These are phyloP conservation scores for Alternaria incomplexa DNA, from an alignment of 2,329 filamentous ascomycete species.

Conservation along the genomic window DNA sequence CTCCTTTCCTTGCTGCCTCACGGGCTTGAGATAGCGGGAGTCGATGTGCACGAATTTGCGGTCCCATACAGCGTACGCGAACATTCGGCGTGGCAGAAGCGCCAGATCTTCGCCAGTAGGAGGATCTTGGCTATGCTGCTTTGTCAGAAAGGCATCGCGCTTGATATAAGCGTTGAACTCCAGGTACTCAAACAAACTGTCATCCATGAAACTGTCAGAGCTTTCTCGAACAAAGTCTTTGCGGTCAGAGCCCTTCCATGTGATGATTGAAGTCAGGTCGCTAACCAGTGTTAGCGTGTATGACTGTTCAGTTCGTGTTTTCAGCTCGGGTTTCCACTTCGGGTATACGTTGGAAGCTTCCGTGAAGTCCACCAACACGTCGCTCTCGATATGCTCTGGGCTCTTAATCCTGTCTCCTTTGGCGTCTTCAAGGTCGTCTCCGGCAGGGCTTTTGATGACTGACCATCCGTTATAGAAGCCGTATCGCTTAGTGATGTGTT, in stretches of 20 bases:
- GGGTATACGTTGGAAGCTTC: neutral
- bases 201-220: neutral
- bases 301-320: too few relatives aligned
- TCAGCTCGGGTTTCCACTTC: neutral
- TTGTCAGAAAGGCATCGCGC: neutral
- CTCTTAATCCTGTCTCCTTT: neutral
- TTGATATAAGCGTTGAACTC: neutral
- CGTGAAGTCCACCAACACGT: neutral
- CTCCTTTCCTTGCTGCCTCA: neutral
- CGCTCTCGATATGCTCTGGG: neutral
- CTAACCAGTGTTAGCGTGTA: accelerated
- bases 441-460: neutral
- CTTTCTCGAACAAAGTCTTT: neutral
- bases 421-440: neutral
- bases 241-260: neutral
- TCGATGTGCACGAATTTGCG: neutral
- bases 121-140: neutral
- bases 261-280: neutral
- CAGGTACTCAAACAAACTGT: accelerated
- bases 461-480: neutral
- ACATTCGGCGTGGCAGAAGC: neutral
- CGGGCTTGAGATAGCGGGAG: neutral
- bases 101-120: neutral
- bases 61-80: neutral
- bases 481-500: neutral